Base-by-base conservation (phyloP, 257 asterid species). In the Cinchona pubescens region DNA sequence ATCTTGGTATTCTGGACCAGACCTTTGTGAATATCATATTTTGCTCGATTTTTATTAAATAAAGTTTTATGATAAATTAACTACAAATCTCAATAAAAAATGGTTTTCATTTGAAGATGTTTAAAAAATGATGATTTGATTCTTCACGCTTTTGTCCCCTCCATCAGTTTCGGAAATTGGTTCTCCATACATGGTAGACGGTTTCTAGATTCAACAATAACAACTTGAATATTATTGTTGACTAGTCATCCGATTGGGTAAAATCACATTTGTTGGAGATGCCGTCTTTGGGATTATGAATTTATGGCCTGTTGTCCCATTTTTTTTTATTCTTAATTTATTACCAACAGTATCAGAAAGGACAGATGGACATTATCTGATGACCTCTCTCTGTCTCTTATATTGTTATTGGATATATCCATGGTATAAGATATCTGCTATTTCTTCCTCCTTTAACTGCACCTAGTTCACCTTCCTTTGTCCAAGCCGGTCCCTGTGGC, bases 361-460 rank as follows among this genome's bases (percentile, higher is more conserved):
- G 29, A 64, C 23, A 23, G 35, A 67, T 23, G 7, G 49, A 18
- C 11, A 25, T 16, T 59, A 45, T n/a, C n/a, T n/a, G n/a, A n/a
- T 61, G 62, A 73, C 71, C 32, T 32, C 35, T 61, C 40, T 55
- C 12, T 58, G 66, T 23, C 49, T 73, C 70, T 65, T 18, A 37
- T 37, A 32, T 48, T 37, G 32, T 38, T 66, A 8, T 38, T 67
- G 71, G 48, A 64, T 42, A n/a, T 5, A 21, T n/a, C 30, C 2
- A 63, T 62, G 30, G 18, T 40, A 29, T 40, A 64, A 34, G 25
- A 29, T 16, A 1, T 51, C 49, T 64, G 16, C 30, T 8, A 38
- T 61, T 60, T 46, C 32, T 19, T 25, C 13, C 11, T 30, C 4
- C 19, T 60, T 16, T 40, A 61, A 11, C 35, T 55, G 42, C 45